Evolutionary conservation across 805 yeast species (phyloP).

Genomic region (Candida cerambycidarum): DNA sequence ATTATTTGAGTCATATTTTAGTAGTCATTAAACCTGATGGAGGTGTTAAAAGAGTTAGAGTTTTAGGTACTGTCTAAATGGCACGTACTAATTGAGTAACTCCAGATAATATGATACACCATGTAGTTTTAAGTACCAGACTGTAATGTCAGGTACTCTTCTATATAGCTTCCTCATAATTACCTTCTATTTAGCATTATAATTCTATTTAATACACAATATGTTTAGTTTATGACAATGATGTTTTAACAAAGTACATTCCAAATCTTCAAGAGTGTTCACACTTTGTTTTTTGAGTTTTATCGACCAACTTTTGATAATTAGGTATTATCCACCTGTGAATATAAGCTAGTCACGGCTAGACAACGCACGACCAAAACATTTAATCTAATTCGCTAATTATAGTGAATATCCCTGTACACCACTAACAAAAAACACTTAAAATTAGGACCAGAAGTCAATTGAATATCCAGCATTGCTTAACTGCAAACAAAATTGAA

Average conservation of each 20-base stretch:
- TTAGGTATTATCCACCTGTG: background rate
- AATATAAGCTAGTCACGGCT: conserved; percentile 4
- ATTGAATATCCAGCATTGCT: too few species aligned
- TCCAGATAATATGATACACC: too few species aligned
- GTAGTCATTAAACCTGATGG: conserved; percentile 93
- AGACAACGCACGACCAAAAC: background rate
- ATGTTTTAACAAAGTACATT: background rate
- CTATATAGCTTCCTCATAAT: too few species aligned
- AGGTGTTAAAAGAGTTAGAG: conserved; percentile 89
- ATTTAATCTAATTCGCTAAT: background rate
- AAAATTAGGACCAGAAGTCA: background rate
- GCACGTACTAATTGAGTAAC: too few species aligned
- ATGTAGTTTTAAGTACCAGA: conserved; percentile 9
- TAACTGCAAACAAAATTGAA: too few species aligned
- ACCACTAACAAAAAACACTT: conserved; percentile 1
- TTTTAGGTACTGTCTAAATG: conserved; percentile 62
- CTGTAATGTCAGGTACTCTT: too few species aligned
- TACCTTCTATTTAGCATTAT: background rate
- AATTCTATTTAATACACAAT: background rate
- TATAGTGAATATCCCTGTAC: background rate
- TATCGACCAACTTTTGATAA: background rate
- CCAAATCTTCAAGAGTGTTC: background rate
- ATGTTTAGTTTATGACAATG: background rate
- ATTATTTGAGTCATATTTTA: conserved; percentile 66
- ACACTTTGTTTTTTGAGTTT: background rate